A percentile compares a stretch with the other conserved stretches of the same genome.
These are phyloP conservation scores for Chlamydomonas eustigma DNA, from an alignment of 139 green algal species.

Conservation along the genomic window DNA sequence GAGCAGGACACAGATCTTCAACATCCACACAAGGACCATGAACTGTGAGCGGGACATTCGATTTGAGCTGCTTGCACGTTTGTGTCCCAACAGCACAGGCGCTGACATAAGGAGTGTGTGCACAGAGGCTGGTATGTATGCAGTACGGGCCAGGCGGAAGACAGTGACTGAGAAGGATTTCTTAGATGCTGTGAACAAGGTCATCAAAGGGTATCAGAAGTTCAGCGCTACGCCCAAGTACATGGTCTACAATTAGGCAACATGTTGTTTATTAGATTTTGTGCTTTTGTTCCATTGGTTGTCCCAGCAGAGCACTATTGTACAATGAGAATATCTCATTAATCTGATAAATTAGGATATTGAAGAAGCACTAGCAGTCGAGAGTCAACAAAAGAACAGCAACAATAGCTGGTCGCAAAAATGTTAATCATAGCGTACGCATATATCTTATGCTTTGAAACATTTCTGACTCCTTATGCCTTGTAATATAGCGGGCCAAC, in stretches of 20 bases:
- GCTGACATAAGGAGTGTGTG: slow-evolving; percentile 94
- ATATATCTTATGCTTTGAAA: too few species aligned
- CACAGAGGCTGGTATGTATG: slow-evolving; percentile 96
- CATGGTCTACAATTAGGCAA: slow-evolving; percentile 91
- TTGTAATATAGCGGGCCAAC: too few species aligned
- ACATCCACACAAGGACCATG: slow-evolving; percentile 97
- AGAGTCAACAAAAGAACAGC: too few species aligned
- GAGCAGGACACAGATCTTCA: slow-evolving; percentile 93
- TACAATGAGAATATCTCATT: too few species aligned
- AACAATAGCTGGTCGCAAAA: too few species aligned
- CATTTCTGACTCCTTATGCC: too few species aligned
- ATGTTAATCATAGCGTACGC: too few species aligned
- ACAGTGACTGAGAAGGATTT: slow-evolving; percentile 99
- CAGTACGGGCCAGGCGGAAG: slow-evolving; percentile 88
- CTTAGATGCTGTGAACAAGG: slow-evolving; percentile 96
- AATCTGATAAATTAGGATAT: too few species aligned
- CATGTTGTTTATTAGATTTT: too few species aligned
- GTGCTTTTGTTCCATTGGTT: too few species aligned
- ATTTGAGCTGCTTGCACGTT: slow-evolving; percentile 88
- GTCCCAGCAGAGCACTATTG: too few species aligned
- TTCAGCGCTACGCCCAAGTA: slow-evolving; percentile 90
- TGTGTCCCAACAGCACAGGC: slow-evolving; percentile 95
- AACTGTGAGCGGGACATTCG: slow-evolving; percentile 95
- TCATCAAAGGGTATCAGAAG: slow-evolving; percentile 92
- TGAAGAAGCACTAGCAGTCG: too few species aligned